These are phyloP conservation scores for Exophiala bonariae DNA, from an alignment of 2,329 filamentous ascomycete genomes.

Conservation along the genomic window DNA sequence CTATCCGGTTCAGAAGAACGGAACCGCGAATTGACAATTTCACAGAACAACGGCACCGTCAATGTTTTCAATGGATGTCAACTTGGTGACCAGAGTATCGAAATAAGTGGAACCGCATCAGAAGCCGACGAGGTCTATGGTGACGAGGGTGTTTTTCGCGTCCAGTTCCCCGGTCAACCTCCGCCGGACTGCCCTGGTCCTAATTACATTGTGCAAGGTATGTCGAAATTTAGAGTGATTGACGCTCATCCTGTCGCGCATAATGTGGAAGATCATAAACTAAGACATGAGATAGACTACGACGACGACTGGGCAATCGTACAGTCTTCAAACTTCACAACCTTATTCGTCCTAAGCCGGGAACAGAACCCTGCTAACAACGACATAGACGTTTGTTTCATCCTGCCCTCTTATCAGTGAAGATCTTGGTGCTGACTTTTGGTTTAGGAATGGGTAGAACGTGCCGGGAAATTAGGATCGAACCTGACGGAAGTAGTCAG, in stretches of 20 bases:
- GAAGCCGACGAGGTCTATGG: constrained; percentile 1
- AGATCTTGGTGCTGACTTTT: background rate
- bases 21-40: background rate
- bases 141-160: constrained; percentile 1
- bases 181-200: constrained; percentile 2
- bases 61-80: constrained; percentile 4
- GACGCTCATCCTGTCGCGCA: background rate
- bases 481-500: constrained; percentile 4
- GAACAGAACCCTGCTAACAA: background rate
- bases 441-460: constrained; percentile 1
- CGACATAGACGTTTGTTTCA: constrained; percentile 1
- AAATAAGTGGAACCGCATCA: background rate
- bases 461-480: background rate
- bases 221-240: background rate
- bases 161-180: constrained; percentile 1
- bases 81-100: background rate
- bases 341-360: background rate
- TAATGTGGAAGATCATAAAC: background rate
- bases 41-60: constrained; percentile 1
- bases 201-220: constrained; percentile 5
- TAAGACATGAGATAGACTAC: background rate
- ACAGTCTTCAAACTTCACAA: background rate
- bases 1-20: no score
- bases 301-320: constrained; percentile 1
- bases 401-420: background rate